Base-by-base conservation (phyloP, 2,329 filamentous ascomycete species). In the Diatrype stigma region DNA sequence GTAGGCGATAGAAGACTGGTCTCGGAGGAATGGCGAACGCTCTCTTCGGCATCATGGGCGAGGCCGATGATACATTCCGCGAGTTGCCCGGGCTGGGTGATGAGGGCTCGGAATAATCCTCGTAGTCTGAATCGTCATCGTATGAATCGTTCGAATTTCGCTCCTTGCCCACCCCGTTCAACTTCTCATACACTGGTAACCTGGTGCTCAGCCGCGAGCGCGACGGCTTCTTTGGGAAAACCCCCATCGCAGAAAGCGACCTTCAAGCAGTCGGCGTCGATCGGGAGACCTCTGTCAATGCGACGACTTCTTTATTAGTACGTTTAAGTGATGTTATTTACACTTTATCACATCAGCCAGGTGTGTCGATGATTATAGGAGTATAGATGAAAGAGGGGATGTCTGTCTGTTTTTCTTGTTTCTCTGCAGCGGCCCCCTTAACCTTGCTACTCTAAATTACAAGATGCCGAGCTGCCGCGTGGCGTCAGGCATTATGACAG, bases 1-100 rank as follows among this genome's bases (percentile, higher is more conserved):
- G 89, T 40, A 92, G 70, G 30, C 84, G 78, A 61, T 87, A 89
- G 48, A 79, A 67, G 49, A 70, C 62, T 12, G 70, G 62, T 12
- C 65, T 60, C 21, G 68, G 64, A 28, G 65, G 51, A 17, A 69
- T 52, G 26, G 61, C 58, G 32, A 67, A 63, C 14, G 61, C 60
- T 54, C 68, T 67, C 47, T 70, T 76, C 2, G 73, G 69, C 37
- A 75, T 63, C 64, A 80, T 77, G 32, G 76, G 66, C 7, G 73
- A 64, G 50, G 71, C 68, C 3, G 72, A 67, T 16, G 71, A 72
- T 2, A 77, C 74, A 40, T 76, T 73, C 51, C 83, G 78, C 6
- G 86, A 88, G 55, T 77, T 77, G 51, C 71, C 70, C 52, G 76
- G 68, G 60, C 75, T 71, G 48, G 75, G 64, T 46, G 79, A 72